Evolutionary conservation across 2,329 filamentous ascomycete species (phyloP), one percentile per base, ranked within the genome.

Genomic region (Penicillium griseofulvum): DNA sequence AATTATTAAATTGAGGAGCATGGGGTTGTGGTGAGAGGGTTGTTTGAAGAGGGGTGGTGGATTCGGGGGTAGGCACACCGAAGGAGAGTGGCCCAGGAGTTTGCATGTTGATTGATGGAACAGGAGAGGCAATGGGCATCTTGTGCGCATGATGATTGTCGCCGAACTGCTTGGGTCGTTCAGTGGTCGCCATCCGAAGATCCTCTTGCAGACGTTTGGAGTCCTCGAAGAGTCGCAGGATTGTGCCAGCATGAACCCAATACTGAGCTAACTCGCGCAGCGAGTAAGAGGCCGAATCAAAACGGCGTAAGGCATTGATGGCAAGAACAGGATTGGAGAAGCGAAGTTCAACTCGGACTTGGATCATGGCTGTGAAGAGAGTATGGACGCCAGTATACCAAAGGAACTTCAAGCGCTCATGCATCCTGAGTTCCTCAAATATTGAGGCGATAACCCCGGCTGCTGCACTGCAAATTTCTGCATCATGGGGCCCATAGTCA

Each of bases 281-380:
- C 10, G 74, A 77, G 54, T 72, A 69, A 1, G 74, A 67, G 1
- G 73, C 72, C 2, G 75, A 77, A 54, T 77, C 74, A 46, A 76
- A 77, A 17, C 75, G 72, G 34, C 75, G 72, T 44, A 78, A 68
- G 16, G 74, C 75, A 49, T 76, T 77, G 59, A 77, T 77, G 4
- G 75, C 75, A 10, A 78, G 62, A 3, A 78, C 72, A 4, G 75
- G 75, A 43, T 78, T 78, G 3, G 75, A 77, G 54, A 78, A 77
- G 22, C 74, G 74, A 19, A 78, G 68, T 54, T 78, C 75, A 8
- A 77, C 75, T 17, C 75, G 72, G 8, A 78, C 74, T 66, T 78
- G 75, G 28, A 78, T 76, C 75, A 78, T 77, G 16, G 75, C 75
- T 6, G 75, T 78, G 60, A 78, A 78, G 6, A 78, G 60, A 1